Base-by-base conservation (phyloP, 345 rosid species). In the Murraya koenigii region DNA sequence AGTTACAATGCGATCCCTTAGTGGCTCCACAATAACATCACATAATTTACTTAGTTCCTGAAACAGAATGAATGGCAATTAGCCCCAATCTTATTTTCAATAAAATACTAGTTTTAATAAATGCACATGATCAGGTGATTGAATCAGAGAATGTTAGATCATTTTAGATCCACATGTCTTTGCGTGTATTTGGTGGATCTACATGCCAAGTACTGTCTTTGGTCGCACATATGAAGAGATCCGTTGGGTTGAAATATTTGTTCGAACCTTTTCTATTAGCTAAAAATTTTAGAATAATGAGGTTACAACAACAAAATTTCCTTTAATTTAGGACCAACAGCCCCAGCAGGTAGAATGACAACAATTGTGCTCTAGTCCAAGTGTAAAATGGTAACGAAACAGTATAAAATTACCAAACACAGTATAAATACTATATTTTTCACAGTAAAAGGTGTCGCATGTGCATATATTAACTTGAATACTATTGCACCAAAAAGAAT, bases 21-120 rank as follows among this genome's bases (percentile, higher is more conserved):
- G 84, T 58, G 95, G 90, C 81, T 96, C 99, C 86, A 90, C 83
- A 75, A 96, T 94, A 47, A 96, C 81, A 79, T 77, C 83, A 73
- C 99, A 96, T 55, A 94, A 86, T 81, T 96, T 95, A 73, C 87
- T 93, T 72, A 96, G 90, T 80, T 92, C 95, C 99, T 96, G 91
- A 86, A 85, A 71, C 69, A 81, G 39, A 77, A 61, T 38, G 20
- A 35, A 64, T 74, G 78, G 76, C 67, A 78, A 23, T 30, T 54
- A 49, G 59, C 69, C 56, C 41, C 8, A 7, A 71, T 15, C 28
- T 67, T 17, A 79, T 23, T 10, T 71, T 75, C 66, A 65, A 78
- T 55, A n/a, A 39, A 19, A 56, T 38, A 68, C 6, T 54, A 54
- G 4, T 28, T 49, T 54, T 6, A 71, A 63, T 28, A 66, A 47